A percentile compares a stretch with the other conserved stretches of the same genome.
Conservation (phyloP, 2,329 filamentous ascomycete species). For the Thermoascus crustaceus region DNA sequence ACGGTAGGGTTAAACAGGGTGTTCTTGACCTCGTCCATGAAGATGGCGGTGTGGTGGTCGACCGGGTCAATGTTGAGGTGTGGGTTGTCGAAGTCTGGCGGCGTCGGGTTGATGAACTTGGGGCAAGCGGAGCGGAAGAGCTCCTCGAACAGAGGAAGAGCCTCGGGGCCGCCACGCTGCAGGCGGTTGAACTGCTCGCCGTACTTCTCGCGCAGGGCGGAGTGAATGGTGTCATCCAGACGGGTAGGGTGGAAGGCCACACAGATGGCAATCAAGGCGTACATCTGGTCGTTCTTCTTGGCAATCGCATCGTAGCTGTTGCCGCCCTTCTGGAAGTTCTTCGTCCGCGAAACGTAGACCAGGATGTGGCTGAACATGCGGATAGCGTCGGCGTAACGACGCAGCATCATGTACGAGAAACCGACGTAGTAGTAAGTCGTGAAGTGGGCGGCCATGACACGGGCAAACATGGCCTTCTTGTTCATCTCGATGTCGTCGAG, state of each 20-base stretch:
- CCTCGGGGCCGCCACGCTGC: slow-evolving; percentile 90
- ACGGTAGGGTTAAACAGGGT: slow-evolving; percentile 97
- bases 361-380: slow-evolving; percentile 99
- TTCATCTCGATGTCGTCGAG: slow-evolving; percentile 99
- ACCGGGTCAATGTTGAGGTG: slow-evolving; percentile 92
- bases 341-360: slow-evolving; percentile 95
- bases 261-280: slow-evolving; percentile 96
- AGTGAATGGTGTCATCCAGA: slow-evolving; percentile 98
- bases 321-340: slow-evolving; percentile 99
- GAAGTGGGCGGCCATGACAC: slow-evolving; percentile 99
- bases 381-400: slow-evolving; percentile 97
- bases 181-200: slow-evolving; percentile 95
- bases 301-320: slow-evolving; percentile 89
- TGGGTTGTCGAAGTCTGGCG: slow-evolving; percentile 95
- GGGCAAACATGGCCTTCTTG: slow-evolving; percentile 99
- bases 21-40: slow-evolving; percentile 99
- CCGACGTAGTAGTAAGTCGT: slow-evolving; percentile 99
- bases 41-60: slow-evolving; percentile 93
- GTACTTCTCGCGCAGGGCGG: slow-evolving; percentile 95
- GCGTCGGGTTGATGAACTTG: slow-evolving; percentile 97
- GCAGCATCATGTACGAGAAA: slow-evolving; percentile 99
- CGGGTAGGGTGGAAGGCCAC: slow-evolving; percentile 95
- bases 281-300: slow-evolving; percentile 99
- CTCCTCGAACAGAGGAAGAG: slow-evolving; percentile 94
- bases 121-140: slow-evolving; percentile 96